phyloP scores from a whole-genome alignment of 78 protist genomes.

The Creolimax fragrantissima region DNA sequence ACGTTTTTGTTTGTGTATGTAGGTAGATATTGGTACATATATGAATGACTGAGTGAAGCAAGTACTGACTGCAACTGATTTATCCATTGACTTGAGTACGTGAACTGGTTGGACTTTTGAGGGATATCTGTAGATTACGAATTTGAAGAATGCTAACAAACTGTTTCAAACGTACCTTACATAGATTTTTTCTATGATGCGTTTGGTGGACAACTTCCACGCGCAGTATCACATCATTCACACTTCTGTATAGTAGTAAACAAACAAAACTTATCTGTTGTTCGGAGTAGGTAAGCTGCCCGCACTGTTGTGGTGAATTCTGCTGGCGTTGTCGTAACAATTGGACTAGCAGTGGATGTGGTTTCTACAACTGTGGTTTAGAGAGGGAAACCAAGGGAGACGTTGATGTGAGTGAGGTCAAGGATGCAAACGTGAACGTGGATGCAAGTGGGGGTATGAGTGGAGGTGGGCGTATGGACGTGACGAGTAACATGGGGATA shows the following conservation, averaged over 20 bases:
- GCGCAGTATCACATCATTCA: not conserved
- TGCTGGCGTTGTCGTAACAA: not conserved
- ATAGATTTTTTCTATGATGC: not conserved
- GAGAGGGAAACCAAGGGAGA: not conserved
- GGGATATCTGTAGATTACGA: not conserved
- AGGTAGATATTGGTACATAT: not conserved
- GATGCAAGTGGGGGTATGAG: not conserved
- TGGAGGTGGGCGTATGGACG: not conserved
- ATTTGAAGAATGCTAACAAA: not conserved
- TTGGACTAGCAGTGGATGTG: not conserved
- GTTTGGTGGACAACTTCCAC: too few species aligned
- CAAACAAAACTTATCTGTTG: not conserved
- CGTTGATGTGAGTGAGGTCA: not conserved
- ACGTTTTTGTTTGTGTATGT: not conserved
- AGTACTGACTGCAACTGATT: too few species aligned
- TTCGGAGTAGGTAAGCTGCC: not conserved
- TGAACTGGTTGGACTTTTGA: not conserved
- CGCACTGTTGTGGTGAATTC: not conserved
- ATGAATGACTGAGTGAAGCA: not conserved
- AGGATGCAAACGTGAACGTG: not conserved
- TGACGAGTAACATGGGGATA: conserved; percentile 5
- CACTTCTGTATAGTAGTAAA: not conserved
- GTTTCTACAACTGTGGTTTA: not conserved
- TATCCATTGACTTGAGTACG: too few species aligned
- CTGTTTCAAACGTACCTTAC: not conserved